Evolutionary conservation across 192 early-diverging fungal species (phyloP), one percentile per base, ranked within the genome.

Genomic region (Coemansia sp.): DNA sequence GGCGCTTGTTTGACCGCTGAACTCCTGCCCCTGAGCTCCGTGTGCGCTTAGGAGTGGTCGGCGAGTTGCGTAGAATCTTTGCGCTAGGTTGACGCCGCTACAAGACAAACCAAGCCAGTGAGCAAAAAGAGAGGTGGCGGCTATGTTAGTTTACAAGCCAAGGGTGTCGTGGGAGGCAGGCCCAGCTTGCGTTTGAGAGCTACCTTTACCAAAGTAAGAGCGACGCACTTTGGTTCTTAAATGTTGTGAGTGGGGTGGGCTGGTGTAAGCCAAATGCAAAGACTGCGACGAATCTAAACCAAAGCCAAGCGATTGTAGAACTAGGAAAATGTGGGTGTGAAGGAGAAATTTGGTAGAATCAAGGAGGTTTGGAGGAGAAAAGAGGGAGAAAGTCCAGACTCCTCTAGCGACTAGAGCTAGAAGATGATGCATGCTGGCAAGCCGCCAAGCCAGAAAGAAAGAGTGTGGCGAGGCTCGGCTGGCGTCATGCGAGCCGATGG

Each of bases 41-140:
- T 45, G 64, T 76, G 69, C 73, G 73, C 70, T 81, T 76, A 56
- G 78, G 66, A 47, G 73, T 65, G n/a, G 62, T 64, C 26, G 66
- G 68, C 18, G 73, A 73, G 37, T 69, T 70, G 78, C 78, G 73
- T 50, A 72, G 64, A 81, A 81, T 76, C 67, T 72, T 76, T 70
- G 61, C 34, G 23, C 58, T 59, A 41, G 62, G 42, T 68, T 59
- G 38, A 47, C 31, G 52, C 63, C 64, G 63, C 69, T 71, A 71
- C 53, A 35, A 53, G 28, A 42, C 28, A 58, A 23, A 35, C 3
- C 12, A 28, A 31, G 3, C 14, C 52, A 53, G 28, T 16, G 25
- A 0, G 23, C 21, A 34, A 14, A 34, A 18, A 28, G 34, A 7
- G 20, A 13, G 31, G 31, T n/a, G n/a, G 31, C 31, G 31, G n/a